Evolutionary conservation across 148 eudicot genomes (phyloP), one percentile per base, ranked within the genome.

Genomic region (Fagopyrum esculentum): DNA sequence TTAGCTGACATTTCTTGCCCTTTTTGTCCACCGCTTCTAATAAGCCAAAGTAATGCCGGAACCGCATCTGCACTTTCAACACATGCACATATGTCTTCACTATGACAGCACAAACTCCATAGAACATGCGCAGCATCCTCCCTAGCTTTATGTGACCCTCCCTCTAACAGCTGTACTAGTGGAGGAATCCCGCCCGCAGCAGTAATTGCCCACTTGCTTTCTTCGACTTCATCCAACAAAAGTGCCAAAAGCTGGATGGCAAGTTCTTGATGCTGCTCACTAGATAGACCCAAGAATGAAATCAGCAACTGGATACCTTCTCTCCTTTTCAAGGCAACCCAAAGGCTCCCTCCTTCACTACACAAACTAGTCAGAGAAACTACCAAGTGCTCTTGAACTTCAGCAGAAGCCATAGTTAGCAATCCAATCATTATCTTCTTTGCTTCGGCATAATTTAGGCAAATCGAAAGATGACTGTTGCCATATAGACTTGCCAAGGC

Each of bases 111-210:
- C 76, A 92, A 80, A 80, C 86, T 88, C 83, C 86, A 83, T 73
- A 92, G 70, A 81, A 92, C 83, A 86, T 78, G 81, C 7, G 91
- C 86, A 2, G 91, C 84, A 78, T 87, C 86, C 76, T 87, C 92
- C 82, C 81, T 88, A 55, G 95, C 93, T 81, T 87, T 90, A n/a
- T 83, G 76, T 22, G 97, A 92, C 77, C 95, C 95, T 60, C 73
- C 82, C 82, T 92, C 95, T 76, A 88, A 70, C 74, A 92, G 76
- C 57, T 88, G 97, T 57, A 92, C 90, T 35, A 92, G 82, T 49
- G 94, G 97, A 48, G 97, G 97, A 76, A 92, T 92, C 50, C 97
- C 97, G 49, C 97, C 95, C 45, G 97, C 93, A 1, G 97, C 97
- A 68, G 97, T 92, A 61, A 90, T 87, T 44, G 97, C 95, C 97